Conservation (phyloP, 2,329 filamentous ascomycete species). For the Diaporthe sp. region DNA sequence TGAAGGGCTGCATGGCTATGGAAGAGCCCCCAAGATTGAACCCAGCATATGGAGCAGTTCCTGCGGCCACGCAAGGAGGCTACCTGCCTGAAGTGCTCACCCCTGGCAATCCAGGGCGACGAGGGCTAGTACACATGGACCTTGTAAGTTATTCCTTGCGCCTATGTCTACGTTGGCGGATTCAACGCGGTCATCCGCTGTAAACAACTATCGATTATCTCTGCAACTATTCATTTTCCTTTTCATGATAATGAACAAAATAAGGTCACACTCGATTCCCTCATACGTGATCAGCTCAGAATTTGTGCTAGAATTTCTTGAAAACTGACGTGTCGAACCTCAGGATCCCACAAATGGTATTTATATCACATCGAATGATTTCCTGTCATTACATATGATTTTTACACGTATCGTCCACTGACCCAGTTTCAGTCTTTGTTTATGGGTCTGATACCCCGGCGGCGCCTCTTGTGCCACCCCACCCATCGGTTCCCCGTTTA, state of each 20-base stretch:
- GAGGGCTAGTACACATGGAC: conserved; percentile 2
- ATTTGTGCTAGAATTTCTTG: neutral
- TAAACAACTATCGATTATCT: neutral
- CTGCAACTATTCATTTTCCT: neutral
- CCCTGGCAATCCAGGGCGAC: neutral
- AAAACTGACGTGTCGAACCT: neutral
- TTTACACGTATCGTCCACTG: neutral
- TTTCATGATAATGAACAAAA: too few relatives aligned
- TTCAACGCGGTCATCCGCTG: neutral
- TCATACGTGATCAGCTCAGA: neutral
- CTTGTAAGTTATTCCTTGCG: neutral
- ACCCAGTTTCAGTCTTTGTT: neutral
- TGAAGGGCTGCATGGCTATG: conserved; percentile 35
- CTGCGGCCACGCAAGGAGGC: neutral
- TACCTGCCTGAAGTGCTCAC: neutral
- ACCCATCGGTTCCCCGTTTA: neutral
- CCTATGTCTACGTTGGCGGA: neutral
- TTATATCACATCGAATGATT: neutral
- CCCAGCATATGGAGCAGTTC: neutral
- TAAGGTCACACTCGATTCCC: too few relatives aligned
- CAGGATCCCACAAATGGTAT: neutral
- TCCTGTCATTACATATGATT: neutral
- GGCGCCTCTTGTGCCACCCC: neutral
- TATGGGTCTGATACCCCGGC: neutral
- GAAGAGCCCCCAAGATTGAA: conserved; percentile 31